Conservation (phyloP, 768 basidiomycete genomes). For the Hericium erinaceus region DNA sequence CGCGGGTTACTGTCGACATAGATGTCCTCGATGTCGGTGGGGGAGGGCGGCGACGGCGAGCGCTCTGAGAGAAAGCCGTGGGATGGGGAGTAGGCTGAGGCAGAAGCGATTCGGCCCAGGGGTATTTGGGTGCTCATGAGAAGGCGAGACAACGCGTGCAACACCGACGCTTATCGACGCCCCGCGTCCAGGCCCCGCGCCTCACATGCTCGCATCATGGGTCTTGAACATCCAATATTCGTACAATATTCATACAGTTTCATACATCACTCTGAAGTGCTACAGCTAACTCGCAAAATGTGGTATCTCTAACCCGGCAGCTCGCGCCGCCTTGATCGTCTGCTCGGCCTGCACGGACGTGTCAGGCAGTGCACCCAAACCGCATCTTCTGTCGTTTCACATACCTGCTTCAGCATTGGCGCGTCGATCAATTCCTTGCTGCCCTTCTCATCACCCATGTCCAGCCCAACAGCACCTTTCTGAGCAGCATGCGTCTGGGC, state of each 20-base stretch:
- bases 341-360: neutral
- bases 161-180: too few species aligned
- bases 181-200: too few species aligned
- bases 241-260: too few species aligned
- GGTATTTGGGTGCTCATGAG: neutral
- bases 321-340: neutral
- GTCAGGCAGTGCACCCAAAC: neutral
- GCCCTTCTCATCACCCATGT: conserved; percentile 35
- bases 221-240: too few species aligned
- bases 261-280: too few species aligned
- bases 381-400: neutral
- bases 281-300: neutral
- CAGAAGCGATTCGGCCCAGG: neutral
- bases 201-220: too few species aligned
- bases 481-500: conserved; percentile 38
- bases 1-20: neutral
- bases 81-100: neutral
- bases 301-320: neutral
- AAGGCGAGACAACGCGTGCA: neutral
- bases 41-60: neutral
- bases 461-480: conserved; percentile 67
- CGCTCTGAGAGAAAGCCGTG: neutral
- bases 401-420: conserved; percentile 79
- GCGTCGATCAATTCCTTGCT: conserved; percentile 82
- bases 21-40: neutral